Evolutionary conservation across 768 basidiomycete genomes (phyloP).

Genomic region (Gloeophyllum trabeum): DNA sequence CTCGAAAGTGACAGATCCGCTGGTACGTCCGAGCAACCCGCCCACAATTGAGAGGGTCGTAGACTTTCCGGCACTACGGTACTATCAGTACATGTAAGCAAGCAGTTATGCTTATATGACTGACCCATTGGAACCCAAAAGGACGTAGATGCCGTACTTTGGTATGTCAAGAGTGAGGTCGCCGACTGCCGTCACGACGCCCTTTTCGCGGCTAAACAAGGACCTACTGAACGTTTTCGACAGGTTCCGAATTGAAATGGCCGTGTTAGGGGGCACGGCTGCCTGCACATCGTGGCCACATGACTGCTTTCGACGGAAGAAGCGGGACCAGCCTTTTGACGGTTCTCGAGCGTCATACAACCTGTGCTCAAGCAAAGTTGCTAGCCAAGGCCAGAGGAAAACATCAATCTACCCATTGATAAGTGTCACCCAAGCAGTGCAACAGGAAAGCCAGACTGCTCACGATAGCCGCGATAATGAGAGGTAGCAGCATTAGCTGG

Average conservation of each 20-base stretch:
- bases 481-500: conserved; percentile 38
- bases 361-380: conserved; percentile 41
- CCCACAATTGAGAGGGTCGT: conserved; percentile 60
- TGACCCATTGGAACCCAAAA: conserved; percentile 69
- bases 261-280: conserved; percentile 26
- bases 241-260: conserved; percentile 52
- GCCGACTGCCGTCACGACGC: conserved; percentile 45
- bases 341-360: conserved; percentile 49
- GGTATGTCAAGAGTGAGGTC: conserved; percentile 64
- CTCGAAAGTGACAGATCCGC: conserved; percentile 45
- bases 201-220: conserved; percentile 32
- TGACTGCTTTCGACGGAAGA: conserved; percentile 7
- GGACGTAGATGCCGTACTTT: conserved; percentile 63
- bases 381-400: conserved; percentile 66
- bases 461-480: conserved; percentile 58
- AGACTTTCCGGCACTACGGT: conserved; percentile 61
- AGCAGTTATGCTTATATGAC: conserved; percentile 6
- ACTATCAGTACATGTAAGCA: conserved; percentile 1
- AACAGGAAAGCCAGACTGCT: conserved; percentile 12
- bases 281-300: neutral
- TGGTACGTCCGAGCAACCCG: conserved; percentile 44
- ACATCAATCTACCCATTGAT: conserved; percentile 53
- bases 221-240: conserved; percentile 47
- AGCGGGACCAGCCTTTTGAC: conserved; percentile 13
- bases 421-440: neutral